phyloP scores from a whole-genome alignment of 2,329 filamentous ascomycete genomes.

The Hyphodiscus sp. region DNA sequence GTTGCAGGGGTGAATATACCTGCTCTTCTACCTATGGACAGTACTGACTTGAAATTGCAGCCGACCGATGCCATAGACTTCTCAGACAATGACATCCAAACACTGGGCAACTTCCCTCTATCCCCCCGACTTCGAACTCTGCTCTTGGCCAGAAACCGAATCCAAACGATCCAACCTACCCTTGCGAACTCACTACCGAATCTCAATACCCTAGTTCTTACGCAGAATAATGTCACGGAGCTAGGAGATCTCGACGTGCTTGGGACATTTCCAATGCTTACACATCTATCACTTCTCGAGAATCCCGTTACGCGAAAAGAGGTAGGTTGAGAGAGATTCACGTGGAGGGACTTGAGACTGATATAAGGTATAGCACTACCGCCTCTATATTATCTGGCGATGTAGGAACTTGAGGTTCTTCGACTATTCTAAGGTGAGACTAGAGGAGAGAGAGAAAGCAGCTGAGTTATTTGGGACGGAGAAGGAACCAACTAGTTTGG shows the following conservation, averaged over 20 bases:
- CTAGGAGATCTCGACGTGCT: constrained; percentile 84
- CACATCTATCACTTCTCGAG: constrained; percentile 73
- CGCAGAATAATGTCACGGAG: constrained; percentile 75
- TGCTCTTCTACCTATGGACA: constrained; percentile 2
- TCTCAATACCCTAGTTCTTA: constrained; percentile 73
- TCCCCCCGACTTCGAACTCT: constrained; percentile 83
- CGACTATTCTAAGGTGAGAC: constrained; percentile 87
- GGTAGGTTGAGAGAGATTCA: constrained; percentile 45
- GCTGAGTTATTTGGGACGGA: constrained; percentile 75
- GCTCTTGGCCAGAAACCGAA: constrained; percentile 82
- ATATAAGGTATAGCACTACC: constrained; percentile 62
- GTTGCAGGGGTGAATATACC: constrained; percentile 69
- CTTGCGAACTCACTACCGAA: constrained; percentile 73
- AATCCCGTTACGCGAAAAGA: constrained; percentile 92
- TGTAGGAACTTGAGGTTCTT: constrained; percentile 82
- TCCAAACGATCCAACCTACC: constrained; percentile 71
- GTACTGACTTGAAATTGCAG: background rate
- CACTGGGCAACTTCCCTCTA: constrained; percentile 86
- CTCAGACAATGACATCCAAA: constrained; percentile 93
- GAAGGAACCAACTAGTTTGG: constrained; percentile 72
- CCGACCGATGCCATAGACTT: constrained; percentile 81
- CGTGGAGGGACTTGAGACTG: constrained; percentile 1
- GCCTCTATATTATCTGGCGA: constrained; percentile 84
- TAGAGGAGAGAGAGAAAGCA: constrained; percentile 71
- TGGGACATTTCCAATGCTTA: constrained; percentile 59